A percentile compares a stretch with the other conserved stretches of the same genome.
phyloP scores from a whole-genome alignment of 140 eudicot genomes.

The Anethum foeniculum region DNA sequence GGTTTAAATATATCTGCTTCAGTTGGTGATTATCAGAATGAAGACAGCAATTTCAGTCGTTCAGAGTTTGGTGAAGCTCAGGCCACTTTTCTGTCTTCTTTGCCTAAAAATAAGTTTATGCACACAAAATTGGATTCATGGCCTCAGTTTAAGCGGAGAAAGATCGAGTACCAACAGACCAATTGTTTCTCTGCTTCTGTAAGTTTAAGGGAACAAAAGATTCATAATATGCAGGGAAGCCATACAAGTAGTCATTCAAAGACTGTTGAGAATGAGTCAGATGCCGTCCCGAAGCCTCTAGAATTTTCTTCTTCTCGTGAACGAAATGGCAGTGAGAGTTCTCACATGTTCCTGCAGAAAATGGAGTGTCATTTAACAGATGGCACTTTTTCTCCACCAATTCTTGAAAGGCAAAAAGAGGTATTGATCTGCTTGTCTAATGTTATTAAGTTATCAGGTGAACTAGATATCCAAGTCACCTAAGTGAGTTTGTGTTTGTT shows the following conservation, averaged over 20 bases:
- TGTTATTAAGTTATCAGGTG: neutral
- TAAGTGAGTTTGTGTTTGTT: neutral
- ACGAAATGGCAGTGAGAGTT: constrained; percentile 22
- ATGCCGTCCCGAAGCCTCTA: constrained; percentile 21
- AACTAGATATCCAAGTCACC: constrained; percentile 2
- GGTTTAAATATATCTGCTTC: constrained; percentile 4
- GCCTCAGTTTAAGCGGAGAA: constrained; percentile 55
- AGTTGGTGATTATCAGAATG: neutral
- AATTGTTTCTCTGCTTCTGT: constrained; percentile 36
- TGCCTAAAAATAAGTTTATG: constrained; percentile 19
- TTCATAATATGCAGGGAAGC: constrained; percentile 17
- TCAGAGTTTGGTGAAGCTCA: constrained; percentile 23
- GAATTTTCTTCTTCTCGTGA: constrained; percentile 14
- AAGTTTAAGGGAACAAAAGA: constrained; percentile 23
- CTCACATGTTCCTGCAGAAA: constrained; percentile 12
- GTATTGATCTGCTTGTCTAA: constrained; percentile 22
- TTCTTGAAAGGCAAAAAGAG: constrained; percentile 31
- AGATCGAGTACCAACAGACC: constrained; percentile 28
- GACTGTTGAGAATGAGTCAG: constrained; percentile 14
- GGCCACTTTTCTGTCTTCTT: constrained; percentile 4
- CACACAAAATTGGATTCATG: constrained; percentile 37
- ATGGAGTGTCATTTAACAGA: constrained; percentile 20
- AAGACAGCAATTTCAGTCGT: constrained; percentile 10
- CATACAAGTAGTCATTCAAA: constrained; percentile 18
- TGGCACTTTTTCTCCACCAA: constrained; percentile 20